phyloP scores from a whole-genome alignment of 495 filamentous ascomycete genomes.

The Cenococcum geophilum region DNA sequence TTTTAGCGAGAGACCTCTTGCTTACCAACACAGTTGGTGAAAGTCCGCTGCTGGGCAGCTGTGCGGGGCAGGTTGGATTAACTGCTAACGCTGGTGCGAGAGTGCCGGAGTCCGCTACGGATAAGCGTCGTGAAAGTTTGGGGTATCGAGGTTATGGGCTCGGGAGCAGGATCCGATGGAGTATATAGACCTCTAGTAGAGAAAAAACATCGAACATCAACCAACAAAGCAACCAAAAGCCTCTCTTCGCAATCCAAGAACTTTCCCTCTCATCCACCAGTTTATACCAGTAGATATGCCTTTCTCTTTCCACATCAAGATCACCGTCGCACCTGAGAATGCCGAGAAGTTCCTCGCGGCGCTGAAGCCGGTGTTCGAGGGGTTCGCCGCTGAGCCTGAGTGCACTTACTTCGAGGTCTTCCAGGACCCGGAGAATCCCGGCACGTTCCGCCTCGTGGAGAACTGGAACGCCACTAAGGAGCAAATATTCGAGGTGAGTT shows the following conservation, averaged over 20 bases:
- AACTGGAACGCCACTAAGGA: slow-evolving; percentile 42
- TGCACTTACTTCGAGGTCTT: slow-evolving; percentile 49
- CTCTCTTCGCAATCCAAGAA: background rate
- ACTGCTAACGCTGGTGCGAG: too few relatives aligned
- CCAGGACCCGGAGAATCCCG: slow-evolving; percentile 40
- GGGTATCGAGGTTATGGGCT: too few relatives aligned
- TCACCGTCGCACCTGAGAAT: slow-evolving; percentile 43
- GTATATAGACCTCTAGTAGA: background rate
- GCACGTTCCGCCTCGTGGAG: slow-evolving; percentile 44
- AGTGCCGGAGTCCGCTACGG: too few relatives aligned
- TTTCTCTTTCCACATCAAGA: slow-evolving; percentile 40
- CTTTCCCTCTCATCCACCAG: too few relatives aligned
- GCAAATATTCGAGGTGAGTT: slow-evolving; percentile 41
- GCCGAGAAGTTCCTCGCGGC: slow-evolving; percentile 41
- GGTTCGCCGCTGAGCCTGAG: slow-evolving; percentile 43
- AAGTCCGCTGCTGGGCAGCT: too few relatives aligned
- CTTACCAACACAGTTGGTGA: too few relatives aligned
- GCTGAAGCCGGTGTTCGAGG: slow-evolving; percentile 41
- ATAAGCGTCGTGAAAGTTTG: too few relatives aligned
- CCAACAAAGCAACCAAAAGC: background rate
- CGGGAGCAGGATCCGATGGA: too few relatives aligned
- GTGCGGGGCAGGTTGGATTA: too few relatives aligned
- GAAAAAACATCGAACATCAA: background rate
- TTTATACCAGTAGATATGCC: background rate
- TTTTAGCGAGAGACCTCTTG: too few relatives aligned